phyloP scores from a whole-genome alignment of 1,284 basidiomycete species.

The Bjerkandera adusta region DNA sequence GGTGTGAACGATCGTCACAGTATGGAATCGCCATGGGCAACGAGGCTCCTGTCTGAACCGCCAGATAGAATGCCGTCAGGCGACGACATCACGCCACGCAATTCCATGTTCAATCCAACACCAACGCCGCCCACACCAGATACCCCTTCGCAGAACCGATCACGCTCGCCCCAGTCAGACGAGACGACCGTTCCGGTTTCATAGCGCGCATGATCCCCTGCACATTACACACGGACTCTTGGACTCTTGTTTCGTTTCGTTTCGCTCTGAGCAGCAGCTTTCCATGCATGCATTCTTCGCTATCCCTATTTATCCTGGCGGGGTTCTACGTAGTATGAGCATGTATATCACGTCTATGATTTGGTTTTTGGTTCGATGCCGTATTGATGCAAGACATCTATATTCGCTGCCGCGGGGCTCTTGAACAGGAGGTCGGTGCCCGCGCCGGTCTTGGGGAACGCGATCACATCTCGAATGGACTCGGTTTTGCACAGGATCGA shows the following conservation, averaged over 20 bases:
- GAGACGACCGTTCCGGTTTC: constrained; percentile 14
- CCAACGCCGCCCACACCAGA: constrained; percentile 8
- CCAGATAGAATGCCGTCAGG: constrained; percentile 7
- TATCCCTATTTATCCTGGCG: too few relatives aligned
- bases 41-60: constrained; percentile 1
- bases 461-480: constrained; percentile 93
- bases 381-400: constrained; percentile 61
- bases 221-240: too few relatives aligned
- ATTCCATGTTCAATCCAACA: constrained; percentile 11
- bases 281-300: too few relatives aligned
- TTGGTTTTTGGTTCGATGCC: constrained; percentile 41
- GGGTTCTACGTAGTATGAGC: not conserved
- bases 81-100: constrained; percentile 16
- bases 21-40: constrained; percentile 9
- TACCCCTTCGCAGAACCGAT: constrained; percentile 12
- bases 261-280: too few relatives aligned
- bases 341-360: constrained; percentile 10
- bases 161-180: constrained; percentile 18
- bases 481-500: constrained; percentile 82
- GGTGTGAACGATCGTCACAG: not conserved
- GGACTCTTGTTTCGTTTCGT: too few relatives aligned
- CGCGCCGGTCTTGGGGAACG: constrained; percentile 87
- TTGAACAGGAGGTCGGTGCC: constrained; percentile 90
- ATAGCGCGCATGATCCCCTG: constrained; percentile 5
- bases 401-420: constrained; percentile 68